Evolutionary conservation across 495 filamentous ascomycete genomes (phyloP).

Genomic region (Tuber indicum): DNA sequence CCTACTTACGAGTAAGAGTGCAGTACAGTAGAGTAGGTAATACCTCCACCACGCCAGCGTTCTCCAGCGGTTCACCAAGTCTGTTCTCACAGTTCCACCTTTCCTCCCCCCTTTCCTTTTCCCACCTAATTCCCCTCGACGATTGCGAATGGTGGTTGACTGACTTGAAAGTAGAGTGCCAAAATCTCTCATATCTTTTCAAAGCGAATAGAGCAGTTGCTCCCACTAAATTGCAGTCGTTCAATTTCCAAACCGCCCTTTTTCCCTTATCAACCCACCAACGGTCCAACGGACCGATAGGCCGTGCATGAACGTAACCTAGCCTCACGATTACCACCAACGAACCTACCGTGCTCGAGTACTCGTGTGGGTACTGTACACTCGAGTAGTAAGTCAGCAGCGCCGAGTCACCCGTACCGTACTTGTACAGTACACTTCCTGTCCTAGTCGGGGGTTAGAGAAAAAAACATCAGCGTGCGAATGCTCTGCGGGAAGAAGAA

Average conservation of each 20-base stretch:
- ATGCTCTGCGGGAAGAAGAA: neutral
- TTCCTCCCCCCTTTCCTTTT: neutral
- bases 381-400: too few relatives aligned
- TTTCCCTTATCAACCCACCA: neutral
- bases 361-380: neutral
- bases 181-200: constrained; percentile 18
- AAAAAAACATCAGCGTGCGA: neutral
- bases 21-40: neutral
- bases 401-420: too few relatives aligned
- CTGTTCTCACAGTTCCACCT: neutral
- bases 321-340: neutral
- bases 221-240: neutral
- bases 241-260: neutral
- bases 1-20: neutral
- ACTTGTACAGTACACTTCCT: neutral
- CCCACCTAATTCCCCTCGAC: neutral
- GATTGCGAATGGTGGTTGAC: constrained; percentile 26
- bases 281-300: neutral
- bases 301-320: neutral
- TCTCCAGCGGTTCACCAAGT: neutral
- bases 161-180: constrained; percentile 19
- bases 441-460: neutral
- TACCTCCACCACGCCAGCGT: neutral
- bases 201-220: neutral
- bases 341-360: neutral